Evolutionary conservation across 768 basidiomycete genomes (phyloP).

Genomic region (Lentinula detonsa): DNA sequence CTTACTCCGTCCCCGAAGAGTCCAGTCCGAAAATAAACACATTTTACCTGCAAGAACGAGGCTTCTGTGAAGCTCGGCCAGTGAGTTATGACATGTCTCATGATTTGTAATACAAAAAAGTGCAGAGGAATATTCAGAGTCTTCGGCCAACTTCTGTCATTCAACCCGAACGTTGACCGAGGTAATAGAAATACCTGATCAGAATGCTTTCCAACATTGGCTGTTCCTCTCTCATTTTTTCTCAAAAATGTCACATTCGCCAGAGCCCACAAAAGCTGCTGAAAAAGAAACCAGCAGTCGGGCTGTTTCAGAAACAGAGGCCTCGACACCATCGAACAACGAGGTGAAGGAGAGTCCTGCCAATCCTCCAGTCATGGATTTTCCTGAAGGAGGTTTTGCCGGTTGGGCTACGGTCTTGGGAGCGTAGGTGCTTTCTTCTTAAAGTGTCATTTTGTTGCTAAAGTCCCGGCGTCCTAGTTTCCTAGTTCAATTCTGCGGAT

Average conservation of each 20-base stretch:
- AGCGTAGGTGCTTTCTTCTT: not conserved
- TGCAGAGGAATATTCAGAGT: not conserved
- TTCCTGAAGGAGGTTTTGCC: constrained; percentile 1
- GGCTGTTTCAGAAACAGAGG: not conserved
- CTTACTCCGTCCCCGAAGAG: no score
- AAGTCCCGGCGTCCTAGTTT: constrained; percentile 17
- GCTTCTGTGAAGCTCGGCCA: not conserved
- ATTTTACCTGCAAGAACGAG: not conserved
- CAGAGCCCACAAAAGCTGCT: not conserved
- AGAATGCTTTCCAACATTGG: not conserved
- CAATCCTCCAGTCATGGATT: not conserved
- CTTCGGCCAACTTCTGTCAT: not conserved
- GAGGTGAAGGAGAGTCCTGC: not conserved
- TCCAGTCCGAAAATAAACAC: not conserved
- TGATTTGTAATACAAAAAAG: not conserved
- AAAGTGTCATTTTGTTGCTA: not conserved
- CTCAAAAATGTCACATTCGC: not conserved
- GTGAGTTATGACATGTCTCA: not conserved
- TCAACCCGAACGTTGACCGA: not conserved
- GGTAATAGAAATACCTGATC: not conserved
- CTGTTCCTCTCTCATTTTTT: not conserved
- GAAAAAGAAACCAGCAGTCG: not conserved
- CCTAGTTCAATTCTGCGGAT: constrained; percentile 31
- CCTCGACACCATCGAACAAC: not conserved
- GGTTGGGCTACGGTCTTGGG: constrained; percentile 2